These are phyloP conservation scores for Cladosporium oxysporum DNA, from an alignment of 2,329 filamentous ascomycete species.

Conservation along the genomic window DNA sequence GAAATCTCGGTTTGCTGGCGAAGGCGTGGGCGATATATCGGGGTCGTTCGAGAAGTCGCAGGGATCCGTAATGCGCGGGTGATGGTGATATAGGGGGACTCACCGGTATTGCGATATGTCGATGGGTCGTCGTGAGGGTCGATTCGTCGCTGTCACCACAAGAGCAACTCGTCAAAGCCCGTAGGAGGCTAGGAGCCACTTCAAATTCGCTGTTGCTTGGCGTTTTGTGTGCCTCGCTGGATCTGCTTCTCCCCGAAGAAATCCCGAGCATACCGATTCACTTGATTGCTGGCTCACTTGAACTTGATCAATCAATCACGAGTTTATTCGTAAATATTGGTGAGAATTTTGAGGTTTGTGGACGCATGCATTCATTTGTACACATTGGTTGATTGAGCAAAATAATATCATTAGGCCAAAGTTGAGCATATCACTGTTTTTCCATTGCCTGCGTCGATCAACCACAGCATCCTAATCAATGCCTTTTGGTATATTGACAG, in stretches of 20 bases:
- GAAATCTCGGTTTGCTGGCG: constrained; percentile 14
- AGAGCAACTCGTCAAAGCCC: constrained; percentile 7
- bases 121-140: constrained; percentile 21
- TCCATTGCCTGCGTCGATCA: background rate
- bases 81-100: constrained; percentile 20
- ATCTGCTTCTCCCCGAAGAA: background rate
- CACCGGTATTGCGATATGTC: constrained; percentile 22
- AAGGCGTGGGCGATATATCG: constrained; percentile 8
- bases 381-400: no score
- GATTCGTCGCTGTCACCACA: constrained; percentile 22
- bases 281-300: background rate
- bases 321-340: background rate
- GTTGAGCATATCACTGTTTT: background rate
- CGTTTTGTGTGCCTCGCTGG: constrained; percentile 2
- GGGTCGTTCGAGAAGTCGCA: constrained; percentile 16
- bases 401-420: background rate
- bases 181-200: background rate
- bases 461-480: background rate
- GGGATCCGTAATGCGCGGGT: constrained; percentile 7
- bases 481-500: background rate
- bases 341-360: background rate
- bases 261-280: background rate
- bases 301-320: background rate
- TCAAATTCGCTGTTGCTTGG: constrained; percentile 12
- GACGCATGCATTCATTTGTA: background rate